Evolutionary conservation across 768 basidiomycete genomes (phyloP).

Genomic region (Suillus sp.): DNA sequence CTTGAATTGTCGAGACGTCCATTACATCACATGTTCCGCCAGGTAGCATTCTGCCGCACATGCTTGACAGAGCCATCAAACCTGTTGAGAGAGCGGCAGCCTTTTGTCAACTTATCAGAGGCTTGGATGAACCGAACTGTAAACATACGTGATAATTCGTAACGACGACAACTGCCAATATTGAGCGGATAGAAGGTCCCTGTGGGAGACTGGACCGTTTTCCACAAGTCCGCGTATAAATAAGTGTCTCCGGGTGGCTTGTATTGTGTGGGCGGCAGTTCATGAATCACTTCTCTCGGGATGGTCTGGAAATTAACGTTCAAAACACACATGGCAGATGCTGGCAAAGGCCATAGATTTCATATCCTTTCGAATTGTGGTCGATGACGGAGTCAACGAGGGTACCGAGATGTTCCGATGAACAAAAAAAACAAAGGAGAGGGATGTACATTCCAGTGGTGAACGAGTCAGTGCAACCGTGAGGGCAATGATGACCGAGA

Average conservation of each 20-base stretch:
- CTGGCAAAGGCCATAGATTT: neutral
- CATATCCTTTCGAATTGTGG: neutral
- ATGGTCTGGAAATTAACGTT: neutral
- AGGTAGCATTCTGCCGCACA: neutral
- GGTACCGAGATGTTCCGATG: neutral
- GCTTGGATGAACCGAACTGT: neutral
- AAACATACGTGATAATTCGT: neutral
- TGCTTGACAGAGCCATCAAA: neutral
- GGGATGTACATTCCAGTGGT: neutral
- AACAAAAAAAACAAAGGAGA: neutral
- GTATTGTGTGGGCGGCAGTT: neutral
- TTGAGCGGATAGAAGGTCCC: neutral
- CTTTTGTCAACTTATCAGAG: neutral
- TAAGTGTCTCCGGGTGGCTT: neutral
- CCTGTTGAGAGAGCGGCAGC: neutral
- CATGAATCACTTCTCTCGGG: neutral
- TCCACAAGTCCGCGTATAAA: neutral
- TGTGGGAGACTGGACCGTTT: neutral
- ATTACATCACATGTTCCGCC: neutral
- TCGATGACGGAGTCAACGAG: neutral
- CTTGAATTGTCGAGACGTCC: neutral
- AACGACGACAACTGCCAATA: neutral
- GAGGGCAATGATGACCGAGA: neutral
- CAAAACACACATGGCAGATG: neutral
- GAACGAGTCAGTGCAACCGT: neutral